These are phyloP conservation scores for Quercus rubra DNA, from an alignment of 306 rosid species.

Conservation along the genomic window DNA sequence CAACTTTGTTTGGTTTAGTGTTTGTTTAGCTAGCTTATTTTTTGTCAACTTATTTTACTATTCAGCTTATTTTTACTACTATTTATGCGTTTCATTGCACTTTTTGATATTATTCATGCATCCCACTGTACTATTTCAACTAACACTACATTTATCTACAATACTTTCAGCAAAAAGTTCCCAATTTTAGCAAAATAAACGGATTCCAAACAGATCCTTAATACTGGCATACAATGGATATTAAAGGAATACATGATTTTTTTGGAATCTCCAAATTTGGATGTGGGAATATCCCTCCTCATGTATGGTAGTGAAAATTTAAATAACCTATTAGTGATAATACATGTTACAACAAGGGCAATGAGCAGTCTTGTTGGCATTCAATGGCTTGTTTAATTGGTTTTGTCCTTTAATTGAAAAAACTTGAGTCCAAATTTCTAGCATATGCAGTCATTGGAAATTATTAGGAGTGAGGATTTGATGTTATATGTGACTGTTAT, in stretches of 20 bases:
- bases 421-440: conserved; percentile 4
- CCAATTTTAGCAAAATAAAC: too few species aligned
- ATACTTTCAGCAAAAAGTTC: too few species aligned
- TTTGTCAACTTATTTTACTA: too few species aligned
- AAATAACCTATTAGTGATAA: conserved; percentile 1
- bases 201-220: neutral
- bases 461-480: neutral
- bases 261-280: conserved; percentile 9
- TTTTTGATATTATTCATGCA: too few species aligned
- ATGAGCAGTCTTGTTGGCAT: conserved; percentile 3
- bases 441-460: conserved; percentile 5
- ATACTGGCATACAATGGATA: conserved; percentile 7
- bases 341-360: conserved; percentile 6
- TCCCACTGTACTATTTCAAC: too few species aligned
- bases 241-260: neutral
- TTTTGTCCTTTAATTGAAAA: neutral
- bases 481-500: neutral
- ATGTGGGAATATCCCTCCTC: conserved; percentile 6
- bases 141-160: too few species aligned
- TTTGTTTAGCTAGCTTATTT: too few species aligned
- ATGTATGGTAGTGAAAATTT: conserved; percentile 1
- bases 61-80: too few species aligned
- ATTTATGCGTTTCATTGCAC: too few species aligned
- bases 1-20: neutral
- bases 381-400: neutral